Evolutionary conservation across 805 yeast species (phyloP).

Genomic region (Aciculoconidium aculeatum): DNA sequence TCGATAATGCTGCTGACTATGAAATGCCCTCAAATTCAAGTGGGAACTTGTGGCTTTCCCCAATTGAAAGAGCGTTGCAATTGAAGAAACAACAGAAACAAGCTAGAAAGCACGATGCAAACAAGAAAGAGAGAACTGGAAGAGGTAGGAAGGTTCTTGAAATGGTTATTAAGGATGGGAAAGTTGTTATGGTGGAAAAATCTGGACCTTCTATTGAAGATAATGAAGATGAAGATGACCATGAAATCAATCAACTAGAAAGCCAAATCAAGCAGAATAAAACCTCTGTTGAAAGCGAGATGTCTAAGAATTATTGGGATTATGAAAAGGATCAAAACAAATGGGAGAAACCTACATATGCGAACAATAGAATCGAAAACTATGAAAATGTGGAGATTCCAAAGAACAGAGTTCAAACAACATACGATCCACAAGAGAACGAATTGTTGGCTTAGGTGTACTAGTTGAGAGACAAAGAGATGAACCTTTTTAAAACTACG

Average conservation of each 20-base stretch:
- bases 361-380: conserved; percentile 6
- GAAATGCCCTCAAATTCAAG: conserved; percentile 50
- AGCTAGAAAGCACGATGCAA: conserved; percentile 55
- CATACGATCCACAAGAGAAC: conserved; percentile 13
- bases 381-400: conserved; percentile 1
- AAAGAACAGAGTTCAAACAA: conserved; percentile 24
- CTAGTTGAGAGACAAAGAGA: too few species aligned
- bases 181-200: conserved; percentile 59
- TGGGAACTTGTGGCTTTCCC: conserved; percentile 75
- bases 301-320: conserved; percentile 51
- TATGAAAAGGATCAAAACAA: conserved; percentile 45
- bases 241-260: conserved; percentile 33
- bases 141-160: conserved; percentile 71
- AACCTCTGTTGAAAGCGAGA: conserved; percentile 22
- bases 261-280: conserved; percentile 20
- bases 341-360: conserved; percentile 51
- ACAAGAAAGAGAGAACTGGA: conserved; percentile 55
- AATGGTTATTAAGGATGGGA: conserved; percentile 75
- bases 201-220: conserved; percentile 13
- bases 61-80: conserved; percentile 80
- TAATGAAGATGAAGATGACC: conserved; percentile 28
- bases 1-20: conserved; percentile 89
- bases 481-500: too few species aligned
- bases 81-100: conserved; percentile 81
- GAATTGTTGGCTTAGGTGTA: conserved; percentile 20